Evolutionary conservation across 2,329 filamentous ascomycete genomes (phyloP).

Genomic region (Aureobasidium uvarum): DNA sequence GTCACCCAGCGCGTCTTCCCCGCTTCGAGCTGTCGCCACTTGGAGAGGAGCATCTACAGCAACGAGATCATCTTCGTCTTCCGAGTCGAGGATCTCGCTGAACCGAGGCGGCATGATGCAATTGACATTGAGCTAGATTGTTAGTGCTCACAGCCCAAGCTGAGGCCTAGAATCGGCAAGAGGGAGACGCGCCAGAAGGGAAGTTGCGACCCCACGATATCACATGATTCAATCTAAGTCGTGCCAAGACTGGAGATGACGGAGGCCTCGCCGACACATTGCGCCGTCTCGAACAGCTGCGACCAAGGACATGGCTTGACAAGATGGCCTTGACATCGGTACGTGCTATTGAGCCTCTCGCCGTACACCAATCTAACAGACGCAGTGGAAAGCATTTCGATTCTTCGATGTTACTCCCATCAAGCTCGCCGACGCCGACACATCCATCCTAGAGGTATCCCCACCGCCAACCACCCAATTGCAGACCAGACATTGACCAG

Average conservation of each 20-base stretch:
- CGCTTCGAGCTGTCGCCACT: neutral
- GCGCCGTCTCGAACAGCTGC: neutral
- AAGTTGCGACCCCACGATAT: constrained; percentile 11
- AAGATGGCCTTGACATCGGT: constrained; percentile 47
- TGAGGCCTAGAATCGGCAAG: neutral
- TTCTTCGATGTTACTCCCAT: constrained; percentile 96
- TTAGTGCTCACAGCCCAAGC: neutral
- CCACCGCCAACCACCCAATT: constrained; percentile 32
- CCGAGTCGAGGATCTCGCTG: constrained; percentile 25
- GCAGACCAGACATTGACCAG: constrained; percentile 24
- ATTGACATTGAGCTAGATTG: neutral
- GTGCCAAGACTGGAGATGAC: constrained; percentile 9
- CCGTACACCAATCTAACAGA: constrained; percentile 7
- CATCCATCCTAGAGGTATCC: constrained; percentile 73
- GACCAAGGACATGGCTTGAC: constrained; percentile 20
- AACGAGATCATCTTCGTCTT: constrained; percentile 24
- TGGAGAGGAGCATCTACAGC: neutral
- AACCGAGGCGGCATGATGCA: constrained; percentile 10
- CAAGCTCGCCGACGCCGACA: constrained; percentile 74
- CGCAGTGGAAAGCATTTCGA: constrained; percentile 97
- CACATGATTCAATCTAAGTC: neutral
- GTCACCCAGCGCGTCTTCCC: constrained; percentile 1
- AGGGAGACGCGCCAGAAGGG: neutral
- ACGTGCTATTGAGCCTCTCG: constrained; percentile 12
- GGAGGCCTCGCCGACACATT: neutral